Base-by-base conservation (phyloP, 345 rosid genomes). In the Combretum micranthum region DNA sequence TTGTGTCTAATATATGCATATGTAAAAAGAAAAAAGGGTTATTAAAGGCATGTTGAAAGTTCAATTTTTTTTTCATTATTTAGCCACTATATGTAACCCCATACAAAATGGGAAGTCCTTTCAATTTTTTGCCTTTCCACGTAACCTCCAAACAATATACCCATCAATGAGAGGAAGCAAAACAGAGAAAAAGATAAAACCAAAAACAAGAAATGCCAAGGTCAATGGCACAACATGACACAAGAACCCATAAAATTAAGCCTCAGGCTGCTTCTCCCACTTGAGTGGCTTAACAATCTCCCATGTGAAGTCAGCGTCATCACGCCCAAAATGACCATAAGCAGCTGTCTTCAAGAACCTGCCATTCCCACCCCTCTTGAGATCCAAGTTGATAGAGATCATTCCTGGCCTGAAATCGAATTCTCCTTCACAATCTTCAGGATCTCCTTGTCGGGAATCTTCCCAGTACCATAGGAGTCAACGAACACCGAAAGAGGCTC, bases 281-380 rank as follows among this genome's bases (percentile, higher is more conserved):
- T 77, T 75, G 72, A 80, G 77, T 26, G 81, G 81, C 74, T 75
- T 82, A 8, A 77, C 83, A 20, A 64, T 73, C 72, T 82, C 88
- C 88, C 88, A 82, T 12, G 83, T 74, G 76, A 82, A 82, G 43
- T 79, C 81, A 1, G 74, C 21, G 43, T 79, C 84, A 60, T 82
- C 80, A 50, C 79, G 64, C 3, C 87, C 84, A 39, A 82, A 79
- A 59, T 79, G 82, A 8, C 84, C 84, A 57, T 82, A 79, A 2
- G 82, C 82, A 15, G 81, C 86, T 21, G 86, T 81, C 75, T 78
- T 81, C 72, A 81, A 62, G 44, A 81, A 78, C 70, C 82, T 72
- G 64, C 74, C 74, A 39, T 77, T 79, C 49, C 87, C 78, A 11
- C 82, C 82, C 47, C 83, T 72, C 80, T 68, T 75, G 21, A 79